Evolutionary conservation across 768 basidiomycete genomes (phyloP).

Genomic region (Tricholoma bakamatsutake): DNA sequence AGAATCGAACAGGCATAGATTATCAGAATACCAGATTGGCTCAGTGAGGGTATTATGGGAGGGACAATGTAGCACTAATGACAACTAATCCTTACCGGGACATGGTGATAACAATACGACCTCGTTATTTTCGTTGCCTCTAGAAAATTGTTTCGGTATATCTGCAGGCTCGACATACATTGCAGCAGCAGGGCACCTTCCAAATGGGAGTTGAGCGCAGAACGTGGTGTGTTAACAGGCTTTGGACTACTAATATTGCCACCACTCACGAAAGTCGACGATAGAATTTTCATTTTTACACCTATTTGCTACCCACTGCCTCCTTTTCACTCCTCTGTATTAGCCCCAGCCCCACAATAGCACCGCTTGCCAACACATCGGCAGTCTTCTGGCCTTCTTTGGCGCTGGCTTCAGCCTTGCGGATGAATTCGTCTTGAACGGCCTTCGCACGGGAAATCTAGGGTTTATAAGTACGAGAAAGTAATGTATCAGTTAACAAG

Average conservation of each 20-base stretch:
- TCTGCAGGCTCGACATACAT: background rate
- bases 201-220: background rate
- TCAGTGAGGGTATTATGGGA: slow-evolving; percentile 32
- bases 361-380: slow-evolving; percentile 67
- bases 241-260: background rate
- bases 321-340: slow-evolving; percentile 48
- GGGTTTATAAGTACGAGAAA: slow-evolving; percentile 14
- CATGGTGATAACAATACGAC: background rate
- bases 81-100: background rate
- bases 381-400: slow-evolving; percentile 68
- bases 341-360: slow-evolving; percentile 69
- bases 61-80: slow-evolving; percentile 1
- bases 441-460: slow-evolving; percentile 53
- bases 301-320: slow-evolving; percentile 8
- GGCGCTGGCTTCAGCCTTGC: slow-evolving; percentile 57
- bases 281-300: background rate
- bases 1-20: slow-evolving; percentile 4
- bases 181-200: background rate
- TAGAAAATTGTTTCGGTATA: background rate
- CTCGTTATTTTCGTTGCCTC: background rate
- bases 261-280: background rate
- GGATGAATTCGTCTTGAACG: slow-evolving; percentile 66
- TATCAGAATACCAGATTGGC: slow-evolving; percentile 41
- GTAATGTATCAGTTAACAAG: background rate
- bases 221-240: background rate